Base-by-base conservation (phyloP, 2,329 filamentous ascomycete species). In the Colletotrichum orchidophilum region DNA sequence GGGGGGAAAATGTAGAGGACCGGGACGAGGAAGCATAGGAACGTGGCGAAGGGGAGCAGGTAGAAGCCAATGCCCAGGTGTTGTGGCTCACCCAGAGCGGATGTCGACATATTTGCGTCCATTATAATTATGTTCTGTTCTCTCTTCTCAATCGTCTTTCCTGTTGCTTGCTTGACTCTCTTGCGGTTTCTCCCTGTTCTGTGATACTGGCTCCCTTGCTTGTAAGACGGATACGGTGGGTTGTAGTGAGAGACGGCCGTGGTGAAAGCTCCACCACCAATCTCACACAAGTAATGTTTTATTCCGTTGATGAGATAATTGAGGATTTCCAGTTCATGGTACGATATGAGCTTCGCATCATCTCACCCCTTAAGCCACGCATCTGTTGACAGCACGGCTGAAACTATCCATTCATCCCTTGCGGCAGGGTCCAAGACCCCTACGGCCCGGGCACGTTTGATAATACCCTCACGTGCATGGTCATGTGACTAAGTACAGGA, bases 1-100 rank as follows among this genome's bases (percentile, higher is more conserved):
- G 88, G 88, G 12, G 88, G 88, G 72, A 90, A 86, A 68, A 88
- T 81, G 71, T 88, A 80, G 67, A 89, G 81, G 67, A 90, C 79
- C 35, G 88, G 88, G 58, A 88, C 74, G 72, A 87, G 73, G 76
- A 90, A 90, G 73, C 85, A 86, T 66, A 83, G 63, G 59, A 87
- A 74, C 9, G 86, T 88, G 64, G 81, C 72, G 63, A 81, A 62
- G 57, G 87, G 78, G 54, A 87, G 79, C 59, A 84, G 76, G 63
- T 83, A 75, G 61, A 77, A 76, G 46, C 74, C 72, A n/a, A 75
- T 63, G 66, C 78, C 76, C 52, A 80, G 73, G 64, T 63, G 62
- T 7, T 26, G 33, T 7, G 62, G 33, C 50, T 57, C 62, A 26
- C 24, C 52, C 62, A 57, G 18, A 42, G 68, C 39, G 24, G 64